Base-by-base conservation (phyloP, 2,329 filamentous ascomycete species). In the Lasiodiplodia sp. region DNA sequence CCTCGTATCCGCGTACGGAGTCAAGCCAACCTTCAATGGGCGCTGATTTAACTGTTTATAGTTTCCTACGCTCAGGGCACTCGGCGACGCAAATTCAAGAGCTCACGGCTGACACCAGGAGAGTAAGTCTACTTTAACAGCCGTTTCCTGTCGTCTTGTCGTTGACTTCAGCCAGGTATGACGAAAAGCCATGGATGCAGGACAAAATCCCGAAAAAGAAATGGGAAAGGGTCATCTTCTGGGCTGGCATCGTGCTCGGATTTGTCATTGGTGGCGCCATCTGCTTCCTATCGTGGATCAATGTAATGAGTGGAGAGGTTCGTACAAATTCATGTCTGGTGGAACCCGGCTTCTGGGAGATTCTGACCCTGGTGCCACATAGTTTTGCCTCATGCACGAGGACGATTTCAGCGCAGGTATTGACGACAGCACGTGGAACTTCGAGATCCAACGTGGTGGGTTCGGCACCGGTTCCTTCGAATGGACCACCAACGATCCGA, bases 351-450 rank as follows among this genome's bases (percentile, higher is more conserved):
- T 18, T 8, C 21, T 40, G 12, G 12, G 23, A 51, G n/a, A 34
- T n/a, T 23, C 11, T 28, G 34, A 57, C 37, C n/a, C 5, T 34
- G 4, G 5, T 2, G 12, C 11, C n/a, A 21, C 10, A 10, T n/a
- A 85, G 76, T 85, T 86, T 75, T 87, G 85, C 73, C 77, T 83
- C n/a, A 74, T 87, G 4, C 78, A 83, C 47, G 80, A 84, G 62
- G 85, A 87, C 69, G 74, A 83, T 70, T 87, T 87, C 74, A 76
- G 78, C 21, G 47, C 37, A 14, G 64, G 55, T 2, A 76, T 86
- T 44, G 77, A 85, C 73, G 76, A 75, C 16, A 73, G 75, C 56
- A 73, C 84, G n/a, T 87, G 85, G 85, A 80, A 79, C 14, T 81
- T 83, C 69, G 83, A 86, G 71, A 80, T 85, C 28, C 80, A 84